Conservation (phyloP, 1,284 basidiomycete species). For the Coniferiporia sulphurascens region DNA sequence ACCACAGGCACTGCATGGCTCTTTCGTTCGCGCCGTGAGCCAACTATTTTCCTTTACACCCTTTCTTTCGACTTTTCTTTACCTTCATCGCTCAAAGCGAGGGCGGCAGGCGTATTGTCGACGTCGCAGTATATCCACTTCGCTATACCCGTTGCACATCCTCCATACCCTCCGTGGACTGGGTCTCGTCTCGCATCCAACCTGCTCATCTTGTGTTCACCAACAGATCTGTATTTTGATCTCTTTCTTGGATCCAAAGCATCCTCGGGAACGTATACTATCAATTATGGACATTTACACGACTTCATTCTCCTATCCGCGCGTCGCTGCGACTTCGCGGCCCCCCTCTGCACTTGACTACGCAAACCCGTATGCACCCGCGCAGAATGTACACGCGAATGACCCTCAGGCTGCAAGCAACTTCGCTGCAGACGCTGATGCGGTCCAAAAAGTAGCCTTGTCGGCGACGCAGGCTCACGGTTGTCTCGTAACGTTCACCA, state of each 20-base stretch:
- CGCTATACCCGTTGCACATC: conserved; percentile 17
- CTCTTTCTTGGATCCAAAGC: conserved; percentile 2
- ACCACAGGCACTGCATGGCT: not conserved
- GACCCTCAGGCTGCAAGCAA: conserved; percentile 30
- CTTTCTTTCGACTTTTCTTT: conserved; percentile 25
- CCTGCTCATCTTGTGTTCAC: not conserved
- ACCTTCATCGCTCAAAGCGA: conserved; percentile 17
- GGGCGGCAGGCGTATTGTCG: not conserved
- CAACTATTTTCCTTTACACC: conserved; percentile 27
- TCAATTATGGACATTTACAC: conserved; percentile 86
- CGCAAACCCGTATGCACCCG: conserved; percentile 37
- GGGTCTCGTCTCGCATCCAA: not conserved
- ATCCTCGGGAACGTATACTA: not conserved
- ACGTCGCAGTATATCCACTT: conserved; percentile 19
- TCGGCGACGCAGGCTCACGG: conserved; percentile 77
- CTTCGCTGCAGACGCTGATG: conserved; percentile 51
- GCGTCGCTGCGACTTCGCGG: conserved; percentile 58
- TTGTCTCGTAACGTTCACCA: conserved; percentile 76
- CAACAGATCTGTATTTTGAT: conserved; percentile 6
- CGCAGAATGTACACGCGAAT: conserved; percentile 25
- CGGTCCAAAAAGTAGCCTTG: conserved; percentile 77
- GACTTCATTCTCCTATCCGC: conserved; percentile 84
- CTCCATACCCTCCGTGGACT: conserved; percentile 11
- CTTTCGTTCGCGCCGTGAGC: not conserved
- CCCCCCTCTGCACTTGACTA: conserved; percentile 61